phyloP scores from a whole-genome alignment of 495 filamentous ascomycete species.

The Pseudoneurospora amorphoporcata region DNA sequence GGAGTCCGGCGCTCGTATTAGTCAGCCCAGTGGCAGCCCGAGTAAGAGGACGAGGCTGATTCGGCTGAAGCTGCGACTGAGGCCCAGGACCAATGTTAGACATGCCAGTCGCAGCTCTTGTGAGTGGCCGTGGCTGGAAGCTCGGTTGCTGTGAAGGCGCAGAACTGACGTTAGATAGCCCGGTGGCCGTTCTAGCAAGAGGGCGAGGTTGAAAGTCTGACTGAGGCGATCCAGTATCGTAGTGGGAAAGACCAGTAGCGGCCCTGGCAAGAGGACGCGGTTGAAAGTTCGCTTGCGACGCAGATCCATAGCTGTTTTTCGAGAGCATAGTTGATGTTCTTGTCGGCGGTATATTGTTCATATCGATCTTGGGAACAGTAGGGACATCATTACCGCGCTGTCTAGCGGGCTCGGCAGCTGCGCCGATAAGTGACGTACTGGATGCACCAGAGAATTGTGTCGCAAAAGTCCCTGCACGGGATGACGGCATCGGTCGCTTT shows the following conservation, averaged over 20 bases:
- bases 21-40: neutral
- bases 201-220: neutral
- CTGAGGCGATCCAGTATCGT: neutral
- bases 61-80: slow-evolving; percentile 2
- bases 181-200: neutral
- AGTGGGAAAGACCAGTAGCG: neutral
- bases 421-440: slow-evolving; percentile 46
- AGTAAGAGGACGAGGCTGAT: neutral
- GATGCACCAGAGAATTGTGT: slow-evolving; percentile 35
- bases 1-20: neutral
- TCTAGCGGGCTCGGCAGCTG: slow-evolving; percentile 47
- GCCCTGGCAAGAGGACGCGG: neutral
- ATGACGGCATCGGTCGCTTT: slow-evolving; percentile 29
- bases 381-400: slow-evolving; percentile 40
- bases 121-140: slow-evolving; percentile 16
- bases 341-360: slow-evolving; percentile 23
- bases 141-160: neutral
- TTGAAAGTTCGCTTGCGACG: slow-evolving; percentile 18
- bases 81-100: slow-evolving; percentile 36
- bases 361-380: slow-evolving; percentile 28
- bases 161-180: neutral
- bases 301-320: slow-evolving; percentile 37
- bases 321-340: slow-evolving; percentile 24
- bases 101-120: slow-evolving; percentile 40
- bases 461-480: slow-evolving; percentile 26